phyloP scores from a whole-genome alignment of 164 flowering plant species.

The Aristolochia fimbriata region DNA sequence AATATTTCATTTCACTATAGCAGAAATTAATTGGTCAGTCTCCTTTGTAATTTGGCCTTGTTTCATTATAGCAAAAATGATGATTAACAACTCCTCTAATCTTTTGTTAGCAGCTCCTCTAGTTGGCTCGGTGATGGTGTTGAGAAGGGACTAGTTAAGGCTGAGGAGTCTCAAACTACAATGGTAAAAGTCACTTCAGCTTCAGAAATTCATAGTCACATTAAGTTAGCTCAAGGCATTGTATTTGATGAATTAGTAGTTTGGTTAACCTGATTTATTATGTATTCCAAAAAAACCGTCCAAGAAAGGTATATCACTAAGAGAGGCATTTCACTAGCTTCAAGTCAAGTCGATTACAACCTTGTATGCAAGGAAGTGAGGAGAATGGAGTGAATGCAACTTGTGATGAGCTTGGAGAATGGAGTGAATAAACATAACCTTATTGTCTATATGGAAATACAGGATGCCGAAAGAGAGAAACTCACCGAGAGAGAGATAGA shows the following conservation, averaged over 20 bases:
- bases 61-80: too few relatives aligned
- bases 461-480: too few relatives aligned
- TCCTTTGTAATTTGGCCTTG: too few relatives aligned
- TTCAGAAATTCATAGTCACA: neutral
- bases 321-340: slow-evolving; percentile 86
- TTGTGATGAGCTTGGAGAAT: slow-evolving; percentile 98
- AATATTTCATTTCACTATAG: too few relatives aligned
- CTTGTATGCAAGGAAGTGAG: slow-evolving; percentile 85
- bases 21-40: too few relatives aligned
- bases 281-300: slow-evolving; percentile 59
- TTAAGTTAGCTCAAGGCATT: neutral
- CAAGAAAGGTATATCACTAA: slow-evolving; percentile 74
- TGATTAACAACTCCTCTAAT: too few relatives aligned
- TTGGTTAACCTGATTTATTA: neutral
- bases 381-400: slow-evolving; percentile 91
- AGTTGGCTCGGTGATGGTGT: slow-evolving; percentile 97
- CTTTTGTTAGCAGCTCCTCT: too few relatives aligned
- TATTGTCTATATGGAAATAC: too few relatives aligned
- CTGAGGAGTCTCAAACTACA: slow-evolving; percentile 95
- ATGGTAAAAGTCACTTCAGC: slow-evolving; percentile 29
- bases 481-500: too few relatives aligned
- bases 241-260: neutral
- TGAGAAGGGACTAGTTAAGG: slow-evolving; percentile 93
- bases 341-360: slow-evolving; percentile 96
- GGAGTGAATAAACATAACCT: too few relatives aligned